Evolutionary conservation across 441 rosid genomes (phyloP), one percentile per base, ranked within the genome.

Genomic region (Arabidopsis lyrata): DNA sequence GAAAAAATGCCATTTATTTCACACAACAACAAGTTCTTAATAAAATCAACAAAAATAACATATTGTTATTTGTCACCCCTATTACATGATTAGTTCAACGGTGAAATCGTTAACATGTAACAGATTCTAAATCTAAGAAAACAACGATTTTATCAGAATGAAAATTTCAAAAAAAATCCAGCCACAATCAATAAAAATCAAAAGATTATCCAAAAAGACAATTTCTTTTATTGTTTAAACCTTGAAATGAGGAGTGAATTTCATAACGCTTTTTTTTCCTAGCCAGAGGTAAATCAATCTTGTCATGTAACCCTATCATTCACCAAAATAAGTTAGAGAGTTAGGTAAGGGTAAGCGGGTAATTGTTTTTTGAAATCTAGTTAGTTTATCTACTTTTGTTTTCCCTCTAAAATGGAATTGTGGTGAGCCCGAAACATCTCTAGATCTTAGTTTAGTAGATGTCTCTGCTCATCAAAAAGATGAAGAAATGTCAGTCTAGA

Each of bases 181-280:
- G 24, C 2, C 13, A n/a, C 11, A 32, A 2, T 32, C 14, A 54
- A 29, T 2, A 29, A 13, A 54, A 29, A 13, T 11, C 34, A 6
- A 13, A 54, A 5, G 18, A 14, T 32, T 12, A 14, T 3, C 6
- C 3, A 12, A 34, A 24, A 8, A 39, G 11, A 61, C 1, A 61
- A 24, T 22, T 61, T 41, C 27, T 5, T 10, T 8, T 2, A 44
- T 42, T 44, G 47, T 3, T 9, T 8, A 10, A 15, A 63, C 68
- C 68, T 31, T 47, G 31, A 63, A 56, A 10, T 63, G 5, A 31
- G 56, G 55, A 63, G 32, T 42, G 0, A 29, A 63, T 63, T 63
- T 63, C 68, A 63, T 47, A 31, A 63, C 27, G 16, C 12, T 31
- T 63, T 63, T 47, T 64, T 6, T 32, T 18, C 45, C 57, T 10